Conservation (phyloP, 192 early-diverging fungal species). For the Podila minutissima region DNA sequence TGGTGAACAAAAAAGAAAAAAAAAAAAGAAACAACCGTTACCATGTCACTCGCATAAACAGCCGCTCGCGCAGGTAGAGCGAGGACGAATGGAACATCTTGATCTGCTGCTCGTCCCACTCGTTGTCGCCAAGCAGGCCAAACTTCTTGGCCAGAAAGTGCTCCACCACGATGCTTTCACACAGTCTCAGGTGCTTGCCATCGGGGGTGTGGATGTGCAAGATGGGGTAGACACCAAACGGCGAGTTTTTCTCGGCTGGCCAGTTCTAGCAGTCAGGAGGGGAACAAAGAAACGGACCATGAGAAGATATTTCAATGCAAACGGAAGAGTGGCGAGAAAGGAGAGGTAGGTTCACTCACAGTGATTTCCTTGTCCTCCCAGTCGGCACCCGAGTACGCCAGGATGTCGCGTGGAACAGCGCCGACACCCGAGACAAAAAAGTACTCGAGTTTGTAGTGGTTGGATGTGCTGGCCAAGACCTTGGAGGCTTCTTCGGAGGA, state of each 20-base stretch:
- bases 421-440: slow-evolving; percentile 13
- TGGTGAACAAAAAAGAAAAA: background rate
- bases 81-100: slow-evolving; percentile 29
- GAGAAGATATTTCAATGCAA: background rate
- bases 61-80: slow-evolving; percentile 26
- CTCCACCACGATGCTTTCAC: slow-evolving; percentile 16
- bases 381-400: slow-evolving; percentile 18
- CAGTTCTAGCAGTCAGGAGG: slow-evolving; percentile 13
- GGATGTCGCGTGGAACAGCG: slow-evolving; percentile 27
- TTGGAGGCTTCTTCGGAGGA: slow-evolving; percentile 31
- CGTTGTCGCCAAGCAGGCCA: slow-evolving; percentile 36
- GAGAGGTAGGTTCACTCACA: background rate
- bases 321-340: background rate
- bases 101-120: slow-evolving; percentile 41
- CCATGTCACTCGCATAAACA: slow-evolving; percentile 26
- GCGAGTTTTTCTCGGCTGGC: slow-evolving; percentile 15
- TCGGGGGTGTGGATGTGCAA: slow-evolving; percentile 28
- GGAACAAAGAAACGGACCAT: background rate
- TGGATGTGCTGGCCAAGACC: slow-evolving; percentile 7
- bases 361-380: slow-evolving; percentile 21
- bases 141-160: slow-evolving; percentile 39
- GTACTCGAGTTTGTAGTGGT: slow-evolving; percentile 22
- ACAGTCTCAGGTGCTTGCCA: slow-evolving; percentile 8
- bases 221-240: slow-evolving; percentile 25
- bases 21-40: slow-evolving; percentile 1